phyloP scores from a whole-genome alignment of 495 filamentous ascomycete genomes.

The Xylaria curta region DNA sequence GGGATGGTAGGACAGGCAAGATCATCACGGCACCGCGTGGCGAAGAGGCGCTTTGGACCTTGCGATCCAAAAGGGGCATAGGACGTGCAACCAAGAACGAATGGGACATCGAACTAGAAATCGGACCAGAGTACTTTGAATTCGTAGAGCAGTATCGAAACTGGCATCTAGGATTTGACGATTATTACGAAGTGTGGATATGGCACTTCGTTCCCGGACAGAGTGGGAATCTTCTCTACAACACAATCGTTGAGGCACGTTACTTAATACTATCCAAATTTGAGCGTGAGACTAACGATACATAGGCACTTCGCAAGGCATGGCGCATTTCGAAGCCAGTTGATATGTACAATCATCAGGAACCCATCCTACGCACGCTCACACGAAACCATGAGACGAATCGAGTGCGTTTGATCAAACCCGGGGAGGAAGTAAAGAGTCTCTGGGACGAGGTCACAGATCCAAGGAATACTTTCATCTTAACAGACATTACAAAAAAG shows the following conservation, averaged over 20 bases:
- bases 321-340: conserved; percentile 36
- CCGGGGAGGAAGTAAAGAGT: conserved; percentile 46
- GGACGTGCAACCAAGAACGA: conserved; percentile 51
- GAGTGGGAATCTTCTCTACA: conserved; percentile 35
- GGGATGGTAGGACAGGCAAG: conserved; percentile 57
- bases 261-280: background rate
- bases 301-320: conserved; percentile 49
- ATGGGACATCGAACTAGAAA: conserved; percentile 45
- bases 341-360: conserved; percentile 44
- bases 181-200: conserved; percentile 59
- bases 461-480: conserved; percentile 34
- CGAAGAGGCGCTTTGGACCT: conserved; percentile 53
- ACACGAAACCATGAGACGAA: conserved; percentile 45
- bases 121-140: conserved; percentile 51
- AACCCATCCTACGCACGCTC: conserved; percentile 47
- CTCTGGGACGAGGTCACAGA: conserved; percentile 48
- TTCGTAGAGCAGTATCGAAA: conserved; percentile 45
- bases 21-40: conserved; percentile 48
- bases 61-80: conserved; percentile 50
- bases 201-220: conserved; percentile 54
- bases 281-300: conserved; percentile 8
- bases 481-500: conserved; percentile 28
- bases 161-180: conserved; percentile 56
- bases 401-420: conserved; percentile 48
- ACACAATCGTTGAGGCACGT: conserved; percentile 41